These are phyloP conservation scores for Ramaria sp. DNA, from an alignment of 768 basidiomycete species.

Conservation along the genomic window DNA sequence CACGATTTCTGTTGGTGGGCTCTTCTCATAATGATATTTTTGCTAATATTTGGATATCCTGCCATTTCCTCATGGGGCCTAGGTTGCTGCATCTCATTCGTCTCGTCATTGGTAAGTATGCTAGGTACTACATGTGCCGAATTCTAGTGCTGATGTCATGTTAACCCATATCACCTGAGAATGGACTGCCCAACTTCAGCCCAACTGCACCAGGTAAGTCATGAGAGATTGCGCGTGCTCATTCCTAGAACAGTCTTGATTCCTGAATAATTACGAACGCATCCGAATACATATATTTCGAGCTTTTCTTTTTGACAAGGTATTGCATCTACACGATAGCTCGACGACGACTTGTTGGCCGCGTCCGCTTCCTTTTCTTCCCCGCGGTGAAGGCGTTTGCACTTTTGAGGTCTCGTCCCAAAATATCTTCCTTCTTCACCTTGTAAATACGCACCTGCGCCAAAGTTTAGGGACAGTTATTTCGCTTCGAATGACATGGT, in stretches of 20 bases:
- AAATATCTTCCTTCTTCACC: constrained; percentile 86
- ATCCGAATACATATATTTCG: neutral
- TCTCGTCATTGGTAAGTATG: neutral
- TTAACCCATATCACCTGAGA: neutral
- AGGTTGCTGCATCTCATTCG: no score
- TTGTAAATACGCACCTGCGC: constrained; percentile 79
- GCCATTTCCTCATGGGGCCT: no score
- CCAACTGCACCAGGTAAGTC: neutral
- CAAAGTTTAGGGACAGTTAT: neutral
- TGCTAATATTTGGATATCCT: no score
- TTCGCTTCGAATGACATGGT: neutral
- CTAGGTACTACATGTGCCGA: neutral
- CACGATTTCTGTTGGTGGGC: neutral
- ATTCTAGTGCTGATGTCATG: neutral
- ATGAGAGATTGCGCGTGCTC: neutral
- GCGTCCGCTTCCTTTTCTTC: constrained; percentile 79
- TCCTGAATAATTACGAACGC: no score
- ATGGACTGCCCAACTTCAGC: neutral
- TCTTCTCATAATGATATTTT: neutral
- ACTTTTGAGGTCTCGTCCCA: constrained; percentile 83
- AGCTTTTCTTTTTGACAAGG: neutral
- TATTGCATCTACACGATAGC: constrained; percentile 18
- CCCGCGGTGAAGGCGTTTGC: constrained; percentile 80
- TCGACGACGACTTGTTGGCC: constrained; percentile 54
- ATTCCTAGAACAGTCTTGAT: no score